Evolutionary conservation across 345 rosid genomes (phyloP).

Genomic region (Passiflora organensis): DNA sequence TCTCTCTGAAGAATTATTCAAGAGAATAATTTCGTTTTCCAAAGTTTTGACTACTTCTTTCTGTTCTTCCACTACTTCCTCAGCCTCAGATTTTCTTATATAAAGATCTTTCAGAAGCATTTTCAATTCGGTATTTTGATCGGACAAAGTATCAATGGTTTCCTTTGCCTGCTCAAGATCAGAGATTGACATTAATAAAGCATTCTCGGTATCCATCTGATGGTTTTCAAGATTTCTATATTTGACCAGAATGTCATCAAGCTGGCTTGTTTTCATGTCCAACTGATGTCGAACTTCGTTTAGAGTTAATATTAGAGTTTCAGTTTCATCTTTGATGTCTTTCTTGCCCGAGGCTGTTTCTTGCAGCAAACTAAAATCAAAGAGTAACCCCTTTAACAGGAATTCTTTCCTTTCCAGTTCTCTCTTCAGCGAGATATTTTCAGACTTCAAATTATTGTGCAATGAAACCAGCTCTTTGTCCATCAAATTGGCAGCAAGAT

Average conservation of each 20-base stretch:
- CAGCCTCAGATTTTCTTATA: slow-evolving; percentile 54
- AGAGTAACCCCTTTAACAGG: slow-evolving; percentile 74
- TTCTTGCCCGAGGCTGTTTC: slow-evolving; percentile 72
- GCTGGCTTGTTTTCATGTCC: slow-evolving; percentile 57
- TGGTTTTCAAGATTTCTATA: slow-evolving; percentile 45
- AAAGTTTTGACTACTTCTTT: slow-evolving; percentile 57
- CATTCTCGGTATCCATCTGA: slow-evolving; percentile 47
- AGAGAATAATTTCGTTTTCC: slow-evolving; percentile 72
- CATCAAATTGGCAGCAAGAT: slow-evolving; percentile 25
- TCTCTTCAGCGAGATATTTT: slow-evolving; percentile 53
- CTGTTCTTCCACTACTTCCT: slow-evolving; percentile 68
- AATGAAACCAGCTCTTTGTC: slow-evolving; percentile 25
- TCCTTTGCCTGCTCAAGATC: slow-evolving; percentile 56
- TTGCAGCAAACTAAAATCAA: slow-evolving; percentile 83
- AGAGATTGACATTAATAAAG: slow-evolving; percentile 39
- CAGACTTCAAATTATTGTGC: slow-evolving; percentile 30
- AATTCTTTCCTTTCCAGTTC: slow-evolving; percentile 75
- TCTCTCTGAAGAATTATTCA: slow-evolving; percentile 47
- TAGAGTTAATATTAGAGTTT: slow-evolving; percentile 44
- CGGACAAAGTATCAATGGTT: slow-evolving; percentile 43
- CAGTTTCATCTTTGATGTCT: slow-evolving; percentile 68
- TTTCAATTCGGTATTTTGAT: slow-evolving; percentile 67
- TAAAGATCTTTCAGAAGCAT: slow-evolving; percentile 60
- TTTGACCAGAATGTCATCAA: slow-evolving; percentile 50
- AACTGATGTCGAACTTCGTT: slow-evolving; percentile 51